phyloP scores from a whole-genome alignment of 192 early-diverging fungal species.

The Backusella parvicylindrica region DNA sequence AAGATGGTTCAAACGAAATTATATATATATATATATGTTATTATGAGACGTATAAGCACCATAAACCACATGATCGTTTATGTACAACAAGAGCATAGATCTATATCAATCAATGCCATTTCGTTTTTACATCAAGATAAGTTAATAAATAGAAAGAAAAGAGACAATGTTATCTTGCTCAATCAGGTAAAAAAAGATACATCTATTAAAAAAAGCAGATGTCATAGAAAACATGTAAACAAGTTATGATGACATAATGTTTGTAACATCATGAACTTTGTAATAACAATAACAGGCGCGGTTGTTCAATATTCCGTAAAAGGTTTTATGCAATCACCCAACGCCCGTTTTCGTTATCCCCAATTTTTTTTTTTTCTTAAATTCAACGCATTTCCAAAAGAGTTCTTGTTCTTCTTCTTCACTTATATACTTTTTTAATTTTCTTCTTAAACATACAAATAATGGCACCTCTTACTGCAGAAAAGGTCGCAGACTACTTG shows the following conservation, averaged over 20 bases:
- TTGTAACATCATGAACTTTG: not conserved
- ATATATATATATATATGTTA: not conserved
- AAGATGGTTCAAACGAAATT: not conserved
- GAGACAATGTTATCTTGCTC: not conserved
- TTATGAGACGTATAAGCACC: not conserved
- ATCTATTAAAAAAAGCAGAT: not conserved
- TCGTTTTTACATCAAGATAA: too few relatives aligned
- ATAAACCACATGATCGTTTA: not conserved
- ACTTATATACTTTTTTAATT: not conserved
- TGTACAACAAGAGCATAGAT: not conserved
- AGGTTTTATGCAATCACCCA: not conserved
- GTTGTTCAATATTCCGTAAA: not conserved
- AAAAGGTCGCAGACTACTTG: conserved; percentile 23
- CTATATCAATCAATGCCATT: not conserved
- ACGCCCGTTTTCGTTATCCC: not conserved
- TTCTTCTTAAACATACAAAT: not conserved
- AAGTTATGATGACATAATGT: not conserved
- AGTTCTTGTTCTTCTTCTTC: not conserved
- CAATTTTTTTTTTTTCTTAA: not conserved
- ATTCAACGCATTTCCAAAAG: not conserved
- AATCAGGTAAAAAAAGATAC: not conserved
- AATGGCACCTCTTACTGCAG: conserved; percentile 16
- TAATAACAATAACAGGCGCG: not conserved
- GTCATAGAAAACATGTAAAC: not conserved
- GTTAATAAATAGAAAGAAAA: not conserved